Conservation (phyloP, 73 alveolate species). For the Paramecium sonneborni region DNA sequence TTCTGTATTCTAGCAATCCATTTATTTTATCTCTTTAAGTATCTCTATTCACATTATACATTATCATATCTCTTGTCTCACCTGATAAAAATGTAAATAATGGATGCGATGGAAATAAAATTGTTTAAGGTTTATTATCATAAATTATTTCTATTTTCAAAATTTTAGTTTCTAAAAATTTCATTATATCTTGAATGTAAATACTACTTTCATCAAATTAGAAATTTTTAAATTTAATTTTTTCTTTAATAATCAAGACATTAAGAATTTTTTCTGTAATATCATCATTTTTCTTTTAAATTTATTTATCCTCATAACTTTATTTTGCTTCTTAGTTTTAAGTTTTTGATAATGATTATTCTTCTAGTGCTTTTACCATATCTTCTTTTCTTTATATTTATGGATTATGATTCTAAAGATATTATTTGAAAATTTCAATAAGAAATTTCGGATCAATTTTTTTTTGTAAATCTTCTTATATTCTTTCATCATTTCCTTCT, state of each 20-base stretch:
- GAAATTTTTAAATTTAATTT: not conserved
- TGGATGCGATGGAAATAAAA: slow-evolving; percentile 53
- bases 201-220: not conserved
- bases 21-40: slow-evolving; percentile 62
- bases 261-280: slow-evolving; percentile 19
- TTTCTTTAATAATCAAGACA: slow-evolving; percentile 4
- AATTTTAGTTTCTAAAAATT: not conserved
- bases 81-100: slow-evolving; percentile 51
- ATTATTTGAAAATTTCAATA: not conserved
- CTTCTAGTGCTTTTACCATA: not conserved
- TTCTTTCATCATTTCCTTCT: slow-evolving; percentile 54
- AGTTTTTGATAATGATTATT: not conserved
- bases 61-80: slow-evolving; percentile 39
- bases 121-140: not conserved
- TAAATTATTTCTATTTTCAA: slow-evolving; percentile 35
- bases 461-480: not conserved
- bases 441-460: slow-evolving; percentile 40
- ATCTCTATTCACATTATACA: slow-evolving; percentile 54
- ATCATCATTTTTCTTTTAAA: not conserved
- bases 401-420: not conserved
- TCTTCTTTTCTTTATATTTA: not conserved
- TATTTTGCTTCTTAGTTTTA: not conserved
- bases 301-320: not conserved
- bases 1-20: slow-evolving; percentile 36
- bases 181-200: not conserved